A percentile compares a stretch with the other conserved stretches of the same genome.
Evolutionary conservation across 2,329 filamentous ascomycete species (phyloP).

Genomic region (Cercospora citrullina): DNA sequence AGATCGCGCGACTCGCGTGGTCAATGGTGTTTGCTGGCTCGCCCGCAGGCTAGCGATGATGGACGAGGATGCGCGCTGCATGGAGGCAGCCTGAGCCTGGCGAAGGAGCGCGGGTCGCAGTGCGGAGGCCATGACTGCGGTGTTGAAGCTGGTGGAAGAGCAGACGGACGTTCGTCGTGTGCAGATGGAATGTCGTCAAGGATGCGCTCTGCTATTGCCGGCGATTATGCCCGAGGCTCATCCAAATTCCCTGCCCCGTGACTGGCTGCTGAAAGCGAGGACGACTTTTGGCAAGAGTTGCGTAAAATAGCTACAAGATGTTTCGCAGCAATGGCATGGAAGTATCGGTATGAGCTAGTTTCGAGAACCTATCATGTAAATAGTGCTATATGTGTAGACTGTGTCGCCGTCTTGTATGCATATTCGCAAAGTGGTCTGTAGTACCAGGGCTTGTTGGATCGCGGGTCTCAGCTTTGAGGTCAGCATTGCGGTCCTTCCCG

Average conservation of each 20-base stretch:
- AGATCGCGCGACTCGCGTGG: conserved; percentile 55
- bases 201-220: conserved; percentile 11
- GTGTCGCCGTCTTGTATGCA: not conserved
- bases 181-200: conserved; percentile 10
- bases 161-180: not conserved
- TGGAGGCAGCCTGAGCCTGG: conserved; percentile 45
- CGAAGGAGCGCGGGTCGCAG: conserved; percentile 53
- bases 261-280: conserved; percentile 8
- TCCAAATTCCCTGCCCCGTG: conserved; percentile 1
- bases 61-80: conserved; percentile 44
- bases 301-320: not conserved
- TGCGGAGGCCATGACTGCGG: conserved; percentile 53
- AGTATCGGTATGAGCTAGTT: not conserved
- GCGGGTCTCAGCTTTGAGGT: not conserved
- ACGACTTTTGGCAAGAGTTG: conserved; percentile 2
- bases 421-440: not conserved
- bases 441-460: conserved; percentile 1
- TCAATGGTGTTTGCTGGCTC: conserved; percentile 39
- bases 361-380: not conserved
- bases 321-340: not conserved
- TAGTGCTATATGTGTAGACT: not conserved
- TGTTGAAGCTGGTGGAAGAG: conserved; percentile 22
- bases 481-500: conserved; percentile 7
- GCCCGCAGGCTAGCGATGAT: conserved; percentile 39
- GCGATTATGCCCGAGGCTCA: conserved; percentile 14